A percentile compares a stretch with the other conserved stretches of the same genome.
phyloP scores from a whole-genome alignment of 257 asterid genomes.

The Plantago major region DNA sequence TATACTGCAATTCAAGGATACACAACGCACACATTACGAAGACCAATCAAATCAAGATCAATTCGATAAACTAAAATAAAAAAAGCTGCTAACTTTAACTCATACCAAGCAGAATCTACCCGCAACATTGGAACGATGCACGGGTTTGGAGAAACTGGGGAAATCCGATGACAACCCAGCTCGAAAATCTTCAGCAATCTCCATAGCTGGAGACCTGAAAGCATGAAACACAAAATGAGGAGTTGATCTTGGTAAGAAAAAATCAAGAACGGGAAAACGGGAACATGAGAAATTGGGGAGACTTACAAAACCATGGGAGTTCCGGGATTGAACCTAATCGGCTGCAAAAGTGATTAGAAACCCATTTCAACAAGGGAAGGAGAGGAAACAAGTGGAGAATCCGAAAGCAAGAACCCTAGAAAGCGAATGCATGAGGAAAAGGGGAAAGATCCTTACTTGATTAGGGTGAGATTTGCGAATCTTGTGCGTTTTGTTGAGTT shows the following conservation, averaged over 20 bases:
- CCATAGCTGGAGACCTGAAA: constrained; percentile 18
- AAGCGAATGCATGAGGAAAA: background rate
- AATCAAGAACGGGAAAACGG: background rate
- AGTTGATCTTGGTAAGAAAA: background rate
- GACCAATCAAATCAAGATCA: background rate
- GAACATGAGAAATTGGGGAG: background rate
- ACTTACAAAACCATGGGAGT: background rate
- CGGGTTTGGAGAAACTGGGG: constrained; percentile 31
- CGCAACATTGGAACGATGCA: constrained; percentile 41
- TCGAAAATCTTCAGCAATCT: constrained; percentile 30
- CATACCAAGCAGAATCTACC: constrained; percentile 45
- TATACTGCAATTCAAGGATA: constrained; percentile 22
- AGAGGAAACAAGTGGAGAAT: no score
- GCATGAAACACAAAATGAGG: background rate
- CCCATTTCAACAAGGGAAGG: background rate
- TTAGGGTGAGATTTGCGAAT: constrained; percentile 1
- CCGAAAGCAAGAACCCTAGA: background rate
- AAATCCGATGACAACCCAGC: constrained; percentile 20
- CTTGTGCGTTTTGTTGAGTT: no score
- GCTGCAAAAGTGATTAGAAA: background rate
- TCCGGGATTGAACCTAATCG: background rate
- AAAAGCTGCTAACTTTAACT: no score
- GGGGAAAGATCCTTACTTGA: constrained; percentile 10
- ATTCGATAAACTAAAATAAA: background rate
- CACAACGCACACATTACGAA: background rate